Conservation (phyloP, 345 rosid species). For the Firmiana major region DNA sequence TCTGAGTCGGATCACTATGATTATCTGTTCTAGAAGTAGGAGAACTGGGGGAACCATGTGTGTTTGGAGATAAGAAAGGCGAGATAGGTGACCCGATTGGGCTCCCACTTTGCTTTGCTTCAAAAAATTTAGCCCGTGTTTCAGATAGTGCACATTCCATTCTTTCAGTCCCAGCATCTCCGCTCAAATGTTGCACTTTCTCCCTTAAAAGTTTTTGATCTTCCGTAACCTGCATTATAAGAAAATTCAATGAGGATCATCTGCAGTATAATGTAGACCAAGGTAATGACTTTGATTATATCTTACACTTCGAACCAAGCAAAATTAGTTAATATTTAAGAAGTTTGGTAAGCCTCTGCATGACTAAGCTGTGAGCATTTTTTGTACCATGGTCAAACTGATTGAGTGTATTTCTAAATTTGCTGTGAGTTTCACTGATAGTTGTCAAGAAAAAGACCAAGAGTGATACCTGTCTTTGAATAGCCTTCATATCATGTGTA, state of each 20-base stretch:
- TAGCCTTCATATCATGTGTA: conserved; percentile 91
- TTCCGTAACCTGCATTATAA: conserved; percentile 57
- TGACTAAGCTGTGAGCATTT: neutral
- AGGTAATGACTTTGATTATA: neutral
- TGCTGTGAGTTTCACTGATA: neutral
- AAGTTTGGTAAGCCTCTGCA: neutral
- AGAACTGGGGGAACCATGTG: conserved; percentile 34
- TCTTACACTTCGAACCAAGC: neutral
- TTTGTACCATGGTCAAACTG: neutral
- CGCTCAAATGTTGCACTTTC: conserved; percentile 71
- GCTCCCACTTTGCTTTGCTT: conserved; percentile 55
- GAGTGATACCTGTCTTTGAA: conserved; percentile 70
- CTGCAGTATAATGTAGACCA: neutral
- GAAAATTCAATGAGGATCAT: neutral
- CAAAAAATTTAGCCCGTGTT: conserved; percentile 58
- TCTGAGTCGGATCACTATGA: conserved; percentile 30
- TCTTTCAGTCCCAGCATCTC: conserved; percentile 67
- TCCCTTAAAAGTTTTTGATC: conserved; percentile 84
- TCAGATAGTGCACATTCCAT: conserved; percentile 79
- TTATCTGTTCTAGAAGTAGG: conserved; percentile 29
- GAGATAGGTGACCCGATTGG: conserved; percentile 51
- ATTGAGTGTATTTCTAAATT: neutral
- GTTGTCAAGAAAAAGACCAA: conserved; percentile 1
- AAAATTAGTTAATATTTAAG: neutral
- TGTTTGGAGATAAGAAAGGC: conserved; percentile 33